Conservation (phyloP, 305 asterid genomes). For the Fraxinus nigra region DNA sequence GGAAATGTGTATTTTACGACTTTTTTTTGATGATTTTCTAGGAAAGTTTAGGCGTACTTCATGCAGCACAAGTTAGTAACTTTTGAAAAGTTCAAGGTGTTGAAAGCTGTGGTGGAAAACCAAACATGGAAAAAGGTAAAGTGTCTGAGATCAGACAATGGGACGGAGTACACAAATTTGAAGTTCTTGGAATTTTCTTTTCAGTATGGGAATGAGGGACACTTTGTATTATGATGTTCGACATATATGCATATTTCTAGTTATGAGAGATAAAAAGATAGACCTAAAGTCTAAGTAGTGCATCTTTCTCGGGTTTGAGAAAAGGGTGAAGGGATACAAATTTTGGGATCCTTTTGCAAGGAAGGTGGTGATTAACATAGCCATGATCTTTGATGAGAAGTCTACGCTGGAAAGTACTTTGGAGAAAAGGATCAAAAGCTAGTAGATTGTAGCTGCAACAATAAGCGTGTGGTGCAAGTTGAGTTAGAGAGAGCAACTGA, state of each 20-base stretch:
- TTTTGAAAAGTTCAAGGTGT: background rate
- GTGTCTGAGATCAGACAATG: background rate
- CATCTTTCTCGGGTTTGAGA: background rate
- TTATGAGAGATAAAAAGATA: background rate
- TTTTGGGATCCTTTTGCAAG: background rate
- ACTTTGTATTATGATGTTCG: background rate
- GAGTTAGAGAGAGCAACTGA: background rate
- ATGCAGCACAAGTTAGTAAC: background rate
- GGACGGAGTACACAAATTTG: background rate
- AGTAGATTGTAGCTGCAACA: background rate
- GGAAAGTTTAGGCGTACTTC: background rate
- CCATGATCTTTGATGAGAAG: background rate
- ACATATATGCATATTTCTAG: background rate
- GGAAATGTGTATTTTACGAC: background rate
- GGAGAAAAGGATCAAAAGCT: background rate
- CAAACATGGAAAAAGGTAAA: background rate
- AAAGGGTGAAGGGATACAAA: too few relatives aligned
- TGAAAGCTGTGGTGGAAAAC: background rate
- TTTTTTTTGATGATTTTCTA: background rate
- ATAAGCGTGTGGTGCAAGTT: background rate
- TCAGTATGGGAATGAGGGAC: background rate
- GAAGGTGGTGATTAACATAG: background rate
- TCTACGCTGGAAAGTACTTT: background rate
- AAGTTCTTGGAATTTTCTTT: background rate
- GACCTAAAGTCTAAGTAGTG: background rate